phyloP scores from a whole-genome alignment of 106 monocot species.

The Allium fistulosum region DNA sequence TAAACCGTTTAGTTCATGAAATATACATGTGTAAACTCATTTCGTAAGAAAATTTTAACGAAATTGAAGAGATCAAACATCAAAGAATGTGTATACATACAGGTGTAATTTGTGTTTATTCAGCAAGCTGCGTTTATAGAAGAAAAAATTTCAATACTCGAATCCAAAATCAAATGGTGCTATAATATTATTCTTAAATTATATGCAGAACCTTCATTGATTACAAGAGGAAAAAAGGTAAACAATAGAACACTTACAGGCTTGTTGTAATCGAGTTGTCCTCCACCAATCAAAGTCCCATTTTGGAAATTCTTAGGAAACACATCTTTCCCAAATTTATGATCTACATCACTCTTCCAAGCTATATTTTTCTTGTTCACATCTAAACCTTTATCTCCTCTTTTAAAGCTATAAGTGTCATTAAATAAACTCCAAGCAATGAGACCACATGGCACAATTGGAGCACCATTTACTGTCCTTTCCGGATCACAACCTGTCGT shows the following conservation, averaged over 20 bases:
- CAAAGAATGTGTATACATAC: not conserved
- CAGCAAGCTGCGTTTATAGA: not conserved
- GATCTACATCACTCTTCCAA: slow-evolving; percentile 94
- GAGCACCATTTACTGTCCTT: slow-evolving; percentile 19
- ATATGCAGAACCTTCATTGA: too few relatives aligned
- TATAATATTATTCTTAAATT: not conserved
- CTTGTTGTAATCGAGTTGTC: slow-evolving; percentile 36
- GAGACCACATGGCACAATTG: slow-evolving; percentile 93
- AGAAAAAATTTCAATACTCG: not conserved
- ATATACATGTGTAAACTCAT: too few relatives aligned
- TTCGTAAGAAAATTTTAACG: too few relatives aligned
- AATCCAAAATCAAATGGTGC: not conserved
- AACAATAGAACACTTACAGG: slow-evolving; percentile 39
- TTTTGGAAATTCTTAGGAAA: slow-evolving; percentile 87
- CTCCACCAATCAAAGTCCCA: slow-evolving; percentile 64
- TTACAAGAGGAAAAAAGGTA: too few relatives aligned
- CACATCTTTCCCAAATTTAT: slow-evolving; percentile 88
- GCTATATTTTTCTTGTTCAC: slow-evolving; percentile 82
- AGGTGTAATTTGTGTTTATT: not conserved
- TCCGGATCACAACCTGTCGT: slow-evolving; percentile 78
- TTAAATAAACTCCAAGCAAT: slow-evolving; percentile 99
- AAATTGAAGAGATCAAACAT: too few relatives aligned
- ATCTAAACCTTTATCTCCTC: slow-evolving; percentile 19
- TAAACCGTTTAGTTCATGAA: too few relatives aligned
- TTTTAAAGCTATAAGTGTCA: slow-evolving; percentile 65